Conservation (phyloP, 2,329 filamentous ascomycete species). For the Pseudogymnoascus sp. region DNA sequence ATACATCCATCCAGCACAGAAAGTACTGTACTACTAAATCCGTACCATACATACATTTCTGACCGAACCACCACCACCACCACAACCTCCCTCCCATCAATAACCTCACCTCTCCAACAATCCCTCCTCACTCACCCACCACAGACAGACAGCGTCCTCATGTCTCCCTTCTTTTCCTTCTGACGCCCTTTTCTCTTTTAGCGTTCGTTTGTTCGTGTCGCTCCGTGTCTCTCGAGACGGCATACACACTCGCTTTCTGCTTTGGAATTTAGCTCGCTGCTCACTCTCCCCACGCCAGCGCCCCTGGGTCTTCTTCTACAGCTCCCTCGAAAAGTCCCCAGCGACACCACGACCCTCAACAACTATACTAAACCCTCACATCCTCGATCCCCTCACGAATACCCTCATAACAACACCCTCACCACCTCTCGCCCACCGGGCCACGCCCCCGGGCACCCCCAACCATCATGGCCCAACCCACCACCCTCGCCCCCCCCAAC, state of each 20-base stretch:
- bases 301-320: too few relatives aligned
- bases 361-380: not conserved
- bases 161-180: not conserved
- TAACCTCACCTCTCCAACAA: not conserved
- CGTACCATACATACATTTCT: too few relatives aligned
- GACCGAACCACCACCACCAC: too few relatives aligned
- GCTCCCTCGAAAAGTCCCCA: not conserved
- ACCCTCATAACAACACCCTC: not conserved
- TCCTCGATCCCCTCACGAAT: not conserved
- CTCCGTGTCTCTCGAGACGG: not conserved
- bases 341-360: not conserved
- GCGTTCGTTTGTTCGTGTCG: not conserved
- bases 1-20: too few relatives aligned
- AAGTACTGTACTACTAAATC: too few relatives aligned
- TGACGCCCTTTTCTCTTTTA: not conserved
- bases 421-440: not conserved
- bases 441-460: not conserved
- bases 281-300: too few relatives aligned
- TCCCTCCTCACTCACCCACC: not conserved
- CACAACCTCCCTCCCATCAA: not conserved
- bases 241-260: not conserved
- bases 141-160: not conserved
- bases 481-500: slow-evolving; percentile 49
- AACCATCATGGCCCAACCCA: not conserved
- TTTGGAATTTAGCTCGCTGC: too few relatives aligned